phyloP scores from a whole-genome alignment of 768 basidiomycete genomes.

The Hygrocybe coccinea region DNA sequence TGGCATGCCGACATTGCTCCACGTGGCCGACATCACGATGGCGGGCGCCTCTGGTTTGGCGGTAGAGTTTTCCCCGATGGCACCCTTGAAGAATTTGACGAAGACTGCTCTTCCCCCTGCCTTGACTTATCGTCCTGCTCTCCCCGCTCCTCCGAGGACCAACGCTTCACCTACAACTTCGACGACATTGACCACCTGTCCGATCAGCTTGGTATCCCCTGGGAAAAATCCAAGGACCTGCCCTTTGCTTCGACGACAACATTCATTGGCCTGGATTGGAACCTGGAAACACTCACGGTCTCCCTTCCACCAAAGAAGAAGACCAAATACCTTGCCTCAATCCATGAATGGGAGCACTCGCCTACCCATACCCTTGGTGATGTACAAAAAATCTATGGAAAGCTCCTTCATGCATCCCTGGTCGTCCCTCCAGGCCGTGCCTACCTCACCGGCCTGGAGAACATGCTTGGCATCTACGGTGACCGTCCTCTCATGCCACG shows the following conservation, averaged over 20 bases:
- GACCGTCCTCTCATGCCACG: constrained; percentile 31
- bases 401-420: constrained; percentile 32
- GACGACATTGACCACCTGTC: constrained; percentile 36
- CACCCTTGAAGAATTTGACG: constrained; percentile 27
- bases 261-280: constrained; percentile 21
- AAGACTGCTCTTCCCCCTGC: constrained; percentile 23
- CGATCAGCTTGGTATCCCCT: constrained; percentile 19
- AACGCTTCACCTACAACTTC: constrained; percentile 14
- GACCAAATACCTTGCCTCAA: constrained; percentile 24
- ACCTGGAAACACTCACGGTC: constrained; percentile 18
- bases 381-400: constrained; percentile 36
- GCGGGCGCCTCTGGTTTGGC: constrained; percentile 24
- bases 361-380: constrained; percentile 29
- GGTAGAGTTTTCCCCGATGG: constrained; percentile 18
- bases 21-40: constrained; percentile 10
- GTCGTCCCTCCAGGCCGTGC: constrained; percentile 30
- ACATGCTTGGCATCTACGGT: constrained; percentile 27
- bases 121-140: constrained; percentile 20
- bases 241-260: constrained; percentile 14
- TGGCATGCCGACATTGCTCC: constrained; percentile 12
- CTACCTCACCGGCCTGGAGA: constrained; percentile 38
- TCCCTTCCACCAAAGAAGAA: constrained; percentile 10
- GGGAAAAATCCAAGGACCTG: constrained; percentile 22
- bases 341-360: constrained; percentile 22
- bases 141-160: constrained; percentile 16